Evolutionary conservation across 202 grass and related monocot genomes (phyloP), one percentile per base, ranked within the genome.

Genomic region (Zoysia matrella): DNA sequence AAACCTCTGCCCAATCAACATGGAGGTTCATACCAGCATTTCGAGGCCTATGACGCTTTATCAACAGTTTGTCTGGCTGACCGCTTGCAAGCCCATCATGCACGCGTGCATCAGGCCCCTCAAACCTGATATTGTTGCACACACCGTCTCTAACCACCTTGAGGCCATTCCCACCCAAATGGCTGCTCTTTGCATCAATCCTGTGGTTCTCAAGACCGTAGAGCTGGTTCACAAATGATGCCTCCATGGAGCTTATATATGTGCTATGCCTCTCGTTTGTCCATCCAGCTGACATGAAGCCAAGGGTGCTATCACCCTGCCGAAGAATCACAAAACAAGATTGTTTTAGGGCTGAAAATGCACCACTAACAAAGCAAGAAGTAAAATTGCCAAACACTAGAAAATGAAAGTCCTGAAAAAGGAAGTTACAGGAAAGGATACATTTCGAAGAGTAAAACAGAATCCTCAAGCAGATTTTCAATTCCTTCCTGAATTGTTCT

Each of bases 211-310:
- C 70, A 49, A 65, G 58, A 48, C 79, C 68, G 48, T 84, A 80
- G 16, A 95, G 68, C 39, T 92, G 89, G 9, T 88, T 68, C 66
- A 95, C 39, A 62, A 97, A 97, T 47, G 91, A 97, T n/a, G 78
- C 84, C 70, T 97, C 94, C 84, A 97, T 89, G 73, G 85, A 97
- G 80, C 71, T 97, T 50, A 97, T 86, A 79, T 94, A 97, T 18
- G 87, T 39, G 66, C 80, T 88, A 79, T 94, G 91, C 57, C 73
- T 88, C 80, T 97, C 94, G 50, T 97, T 85, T 69, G 93, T 95
- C 93, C 93, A 95, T 76, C 82, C 93, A 13, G 60, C 76, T 3
- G 90, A 77, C 71, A 47, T 60, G 49, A 86, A 66, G 57, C 72
- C 71, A 15, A 58, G 30, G 47, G 72, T 54, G 18, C 82, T 63